Conservation (phyloP, 1,139 yeast species). For the Candida freyschussii region DNA sequence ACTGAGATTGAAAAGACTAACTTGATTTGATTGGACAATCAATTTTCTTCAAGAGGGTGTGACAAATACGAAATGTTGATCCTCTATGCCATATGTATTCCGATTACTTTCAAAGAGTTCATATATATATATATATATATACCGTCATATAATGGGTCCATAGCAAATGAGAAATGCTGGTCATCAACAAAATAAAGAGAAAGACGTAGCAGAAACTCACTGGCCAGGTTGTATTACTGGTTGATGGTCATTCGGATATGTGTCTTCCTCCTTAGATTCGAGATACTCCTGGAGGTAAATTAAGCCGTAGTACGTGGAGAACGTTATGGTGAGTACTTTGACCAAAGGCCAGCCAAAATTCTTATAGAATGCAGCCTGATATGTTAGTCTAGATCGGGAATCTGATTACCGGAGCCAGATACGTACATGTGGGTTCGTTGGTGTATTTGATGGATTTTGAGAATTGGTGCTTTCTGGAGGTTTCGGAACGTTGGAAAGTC, state of each 20-base stretch:
- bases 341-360: constrained; percentile 39
- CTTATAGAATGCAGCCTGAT: constrained; percentile 35
- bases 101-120: neutral
- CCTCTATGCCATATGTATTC: neutral
- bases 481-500: too few relatives aligned
- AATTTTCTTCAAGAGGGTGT: neutral
- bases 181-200: constrained; percentile 8
- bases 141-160: constrained; percentile 6
- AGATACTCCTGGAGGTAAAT: constrained; percentile 36
- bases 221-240: neutral
- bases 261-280: constrained; percentile 26
- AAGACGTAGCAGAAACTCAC: too few relatives aligned
- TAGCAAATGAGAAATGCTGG: constrained; percentile 25
- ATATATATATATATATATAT: constrained; percentile 5
- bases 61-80: neutral
- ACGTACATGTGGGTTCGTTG: constrained; percentile 16
- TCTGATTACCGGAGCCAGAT: constrained; percentile 1
- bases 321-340: constrained; percentile 37
- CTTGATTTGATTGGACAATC: constrained; percentile 3
- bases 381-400: constrained; percentile 8
- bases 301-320: constrained; percentile 39
- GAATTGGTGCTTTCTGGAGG: too few relatives aligned
- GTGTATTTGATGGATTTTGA: too few relatives aligned
- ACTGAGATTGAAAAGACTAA: constrained; percentile 14
- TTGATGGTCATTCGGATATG: constrained; percentile 1